Percentiles rank a stretch among this genome's conserved stretches.
These are phyloP conservation scores for Ensete ventricosum DNA, from an alignment of 176 grass and related monocot genomes.

Conservation along the genomic window DNA sequence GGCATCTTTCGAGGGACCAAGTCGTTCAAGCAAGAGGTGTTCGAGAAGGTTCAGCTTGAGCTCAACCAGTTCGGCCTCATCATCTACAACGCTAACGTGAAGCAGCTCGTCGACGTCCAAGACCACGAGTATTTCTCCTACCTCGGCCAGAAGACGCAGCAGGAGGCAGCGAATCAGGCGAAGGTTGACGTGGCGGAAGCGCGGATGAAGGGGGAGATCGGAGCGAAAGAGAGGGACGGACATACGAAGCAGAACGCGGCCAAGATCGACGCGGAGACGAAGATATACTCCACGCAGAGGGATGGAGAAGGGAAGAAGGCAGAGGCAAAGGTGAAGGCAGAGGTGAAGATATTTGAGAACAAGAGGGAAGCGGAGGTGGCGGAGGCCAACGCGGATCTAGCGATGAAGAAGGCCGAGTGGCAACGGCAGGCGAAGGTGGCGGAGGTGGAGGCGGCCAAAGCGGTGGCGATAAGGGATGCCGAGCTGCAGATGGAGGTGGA, in stretches of 20 bases:
- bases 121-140: slow-evolving; percentile 90
- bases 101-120: slow-evolving; percentile 65
- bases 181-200: slow-evolving; percentile 75
- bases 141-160: slow-evolving; percentile 77
- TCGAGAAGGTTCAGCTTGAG: slow-evolving; percentile 74
- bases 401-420: slow-evolving; percentile 77
- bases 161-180: slow-evolving; percentile 65
- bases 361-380: slow-evolving; percentile 52
- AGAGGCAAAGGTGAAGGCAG: slow-evolving; percentile 38
- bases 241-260: slow-evolving; percentile 45
- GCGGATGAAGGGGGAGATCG: slow-evolving; percentile 53
- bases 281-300: slow-evolving; percentile 33
- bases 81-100: slow-evolving; percentile 89
- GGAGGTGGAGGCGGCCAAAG: slow-evolving; percentile 64
- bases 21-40: slow-evolving; percentile 41
- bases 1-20: slow-evolving; percentile 70
- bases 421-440: slow-evolving; percentile 38
- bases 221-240: slow-evolving; percentile 44
- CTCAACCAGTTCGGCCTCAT: slow-evolving; percentile 76
- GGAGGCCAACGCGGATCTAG: slow-evolving; percentile 43
- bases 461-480: slow-evolving; percentile 65
- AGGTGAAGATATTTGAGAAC: slow-evolving; percentile 57
- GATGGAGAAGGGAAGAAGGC: slow-evolving; percentile 47
- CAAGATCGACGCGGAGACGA: slow-evolving; percentile 71
- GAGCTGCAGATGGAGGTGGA: slow-evolving; percentile 83